Evolutionary conservation across 2,329 filamentous ascomycete species (phyloP), one percentile per base, ranked within the genome.

Genomic region (Nigrospora osmanthi): DNA sequence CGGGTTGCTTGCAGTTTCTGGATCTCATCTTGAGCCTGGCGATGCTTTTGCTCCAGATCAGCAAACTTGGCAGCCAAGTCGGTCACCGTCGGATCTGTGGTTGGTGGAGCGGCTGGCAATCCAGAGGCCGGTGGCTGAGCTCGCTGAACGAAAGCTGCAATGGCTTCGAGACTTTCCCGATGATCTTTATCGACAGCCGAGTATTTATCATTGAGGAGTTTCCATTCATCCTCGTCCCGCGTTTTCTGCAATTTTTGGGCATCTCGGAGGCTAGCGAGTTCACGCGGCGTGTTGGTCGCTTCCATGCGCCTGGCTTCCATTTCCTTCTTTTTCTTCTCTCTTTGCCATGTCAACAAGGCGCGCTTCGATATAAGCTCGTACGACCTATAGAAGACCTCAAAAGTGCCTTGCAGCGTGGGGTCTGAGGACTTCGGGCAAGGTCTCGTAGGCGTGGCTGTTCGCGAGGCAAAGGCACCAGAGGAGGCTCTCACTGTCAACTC

Each of bases 381-480:
- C 34, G 45, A 48, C 19, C 47, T 47, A 38, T 34, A 48, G 4
- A 53, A 12, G 16, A 33, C 46, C 11, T 56, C 51, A 31, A 59
- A 52, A 6, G 47, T 30, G 23, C 48, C 48, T 47, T 61, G 57
- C 5, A 57, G 37, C n/a, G 48, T 47, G 14, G 54, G 49, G 38
- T 60, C 50, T 36, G 52, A 54, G 16, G 52, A 48, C 35, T 44
- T 35, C 4, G 47, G 46, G 3, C 23, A 28, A 28, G 23, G 23
- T 28, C 23, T 28, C 23, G 23, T 28, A 10, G 23, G 23, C 23
- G 23, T 28, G 23, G 23, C 23, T 10, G 23, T 28, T 28, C 9
- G 23, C 10, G 23, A 7, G 23, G 23, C 5, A 28, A 28, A 7
- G 23, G 23, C 23, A 28, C 23, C 23, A 4, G 23, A 28, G 5